Base-by-base conservation (phyloP, 768 basidiomycete species). In the Gymnopilus junonius region DNA sequence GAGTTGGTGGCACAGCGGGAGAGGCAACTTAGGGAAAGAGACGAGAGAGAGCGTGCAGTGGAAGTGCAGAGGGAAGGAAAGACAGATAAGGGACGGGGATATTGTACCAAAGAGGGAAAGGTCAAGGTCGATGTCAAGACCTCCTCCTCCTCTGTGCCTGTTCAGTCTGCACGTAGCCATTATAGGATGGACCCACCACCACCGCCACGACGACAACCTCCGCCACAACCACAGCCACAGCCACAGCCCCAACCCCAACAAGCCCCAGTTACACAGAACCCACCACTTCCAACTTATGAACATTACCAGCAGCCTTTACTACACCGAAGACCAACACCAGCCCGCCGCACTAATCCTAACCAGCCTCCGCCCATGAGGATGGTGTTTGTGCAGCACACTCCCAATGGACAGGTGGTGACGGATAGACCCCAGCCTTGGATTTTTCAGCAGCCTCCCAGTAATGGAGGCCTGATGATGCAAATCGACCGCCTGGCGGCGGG, bases 311-410 rank as follows among this genome's bases (percentile, higher is more conserved):
- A 51, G n/a, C n/a, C n/a, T n/a, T n/a, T n/a, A n/a, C n/a, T n/a
- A n/a, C n/a, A n/a, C n/a, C n/a, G n/a, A 17, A 17, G 35, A 4
- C 21, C 35, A 23, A 23, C 54, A 12, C 29, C 54, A 20, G 2
- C 54, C 21, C 34, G 54, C 35, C 34, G 32, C 20, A 2, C 39
- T 20, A 23, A 12, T 35, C 58, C 40, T 8, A 53, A 35, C n/a
- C 55, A 35, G 35, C 40, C 61, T 12, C 27, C 23, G 6, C 57
- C 63, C 29, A 64, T 59, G 63, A 8, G 46, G 17, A 45, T 48
- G 57, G 57, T 34, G 57, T 58, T 31, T 17, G 57, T 58, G 0
- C 46, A 58, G 35, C 54, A 37, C 8, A 27, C 35, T 35, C n/a
- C 32, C 0, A 37, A 40, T 40, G 54, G 54, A 11, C 54, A 55